These are phyloP conservation scores for Cladosporium phlei DNA, from an alignment of 2,329 filamentous ascomycete species.

Conservation along the genomic window DNA sequence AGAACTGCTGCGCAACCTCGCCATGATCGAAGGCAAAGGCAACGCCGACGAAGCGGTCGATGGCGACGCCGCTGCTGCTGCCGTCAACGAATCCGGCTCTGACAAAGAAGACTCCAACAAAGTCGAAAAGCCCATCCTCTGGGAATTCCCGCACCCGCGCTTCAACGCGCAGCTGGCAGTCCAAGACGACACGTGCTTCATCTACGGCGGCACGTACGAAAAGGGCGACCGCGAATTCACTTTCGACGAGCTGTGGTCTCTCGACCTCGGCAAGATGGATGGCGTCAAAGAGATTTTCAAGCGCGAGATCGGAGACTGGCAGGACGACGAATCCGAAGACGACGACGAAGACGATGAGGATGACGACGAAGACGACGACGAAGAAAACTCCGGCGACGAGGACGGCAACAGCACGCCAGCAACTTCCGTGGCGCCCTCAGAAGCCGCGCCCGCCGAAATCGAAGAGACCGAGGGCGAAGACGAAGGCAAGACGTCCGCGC, in stretches of 20 bases:
- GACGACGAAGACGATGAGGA: slow-evolving; percentile 47
- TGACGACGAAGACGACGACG: slow-evolving; percentile 54
- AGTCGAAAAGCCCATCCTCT: slow-evolving; percentile 54
- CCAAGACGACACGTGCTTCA: slow-evolving; percentile 86
- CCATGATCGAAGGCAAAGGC: slow-evolving; percentile 72
- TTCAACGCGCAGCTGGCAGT: slow-evolving; percentile 91
- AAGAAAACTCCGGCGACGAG: slow-evolving; percentile 26
- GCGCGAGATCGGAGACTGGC: slow-evolving; percentile 82
- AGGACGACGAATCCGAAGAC: slow-evolving; percentile 44
- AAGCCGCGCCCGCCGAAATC: slow-evolving; percentile 17
- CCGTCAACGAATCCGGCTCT: slow-evolving; percentile 33
- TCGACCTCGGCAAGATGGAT: slow-evolving; percentile 91
- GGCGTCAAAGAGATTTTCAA: slow-evolving; percentile 89
- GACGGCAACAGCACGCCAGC: slow-evolving; percentile 39
- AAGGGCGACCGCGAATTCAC: slow-evolving; percentile 93
- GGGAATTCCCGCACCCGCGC: slow-evolving; percentile 81
- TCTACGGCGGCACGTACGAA: slow-evolving; percentile 93
- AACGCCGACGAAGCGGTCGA: slow-evolving; percentile 34
- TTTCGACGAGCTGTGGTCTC: slow-evolving; percentile 88
- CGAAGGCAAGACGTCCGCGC: slow-evolving; percentile 40
- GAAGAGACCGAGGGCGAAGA: slow-evolving; percentile 21
- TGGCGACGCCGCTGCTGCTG: background rate
- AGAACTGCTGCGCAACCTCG: slow-evolving; percentile 80
- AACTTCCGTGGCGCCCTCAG: slow-evolving; percentile 18
- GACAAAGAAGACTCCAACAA: slow-evolving; percentile 52